phyloP scores from a whole-genome alignment of 2,329 filamentous ascomycete genomes.

The Calcarisporium arbuscula region DNA sequence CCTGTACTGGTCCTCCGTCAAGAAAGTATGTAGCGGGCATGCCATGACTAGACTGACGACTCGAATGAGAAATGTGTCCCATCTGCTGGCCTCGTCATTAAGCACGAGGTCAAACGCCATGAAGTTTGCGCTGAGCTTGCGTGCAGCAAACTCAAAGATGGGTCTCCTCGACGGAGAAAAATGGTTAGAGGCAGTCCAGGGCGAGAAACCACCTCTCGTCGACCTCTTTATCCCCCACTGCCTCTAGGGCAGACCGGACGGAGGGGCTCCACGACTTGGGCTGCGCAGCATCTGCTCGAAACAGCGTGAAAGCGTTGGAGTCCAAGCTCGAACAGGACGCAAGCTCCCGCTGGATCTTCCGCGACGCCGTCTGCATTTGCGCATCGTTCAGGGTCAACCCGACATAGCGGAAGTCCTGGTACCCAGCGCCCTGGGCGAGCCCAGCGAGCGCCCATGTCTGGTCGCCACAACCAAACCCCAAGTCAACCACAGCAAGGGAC shows the following conservation, averaged over 20 bases:
- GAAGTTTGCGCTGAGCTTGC: constrained; percentile 37
- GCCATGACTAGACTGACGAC: constrained; percentile 39
- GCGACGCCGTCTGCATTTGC: constrained; percentile 35
- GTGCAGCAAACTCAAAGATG: constrained; percentile 35
- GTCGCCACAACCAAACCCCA: constrained; percentile 55
- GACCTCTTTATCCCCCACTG: constrained; percentile 17
- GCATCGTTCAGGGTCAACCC: constrained; percentile 44
- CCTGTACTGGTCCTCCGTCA: constrained; percentile 39
- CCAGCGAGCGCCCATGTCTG: constrained; percentile 39
- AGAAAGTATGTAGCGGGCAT: constrained; percentile 42
- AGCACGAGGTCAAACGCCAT: constrained; percentile 51
- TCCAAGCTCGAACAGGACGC: constrained; percentile 3
- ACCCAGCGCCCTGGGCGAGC: constrained; percentile 14
- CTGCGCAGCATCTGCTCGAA: constrained; percentile 42
- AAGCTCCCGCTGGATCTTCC: constrained; percentile 18
- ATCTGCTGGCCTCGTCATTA: constrained; percentile 20
- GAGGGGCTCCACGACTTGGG: constrained; percentile 33
- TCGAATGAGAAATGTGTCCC: constrained; percentile 27
- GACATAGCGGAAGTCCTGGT: constrained; percentile 36
- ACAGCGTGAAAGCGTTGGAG: constrained; percentile 28
- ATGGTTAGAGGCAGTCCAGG: constrained; percentile 51
- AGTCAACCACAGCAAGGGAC: constrained; percentile 38
- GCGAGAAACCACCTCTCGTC: constrained; percentile 45
- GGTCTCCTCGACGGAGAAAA: constrained; percentile 45
- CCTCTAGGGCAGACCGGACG: constrained; percentile 18